Percentiles rank a stretch among this genome's conserved stretches.
Evolutionary conservation across 164 flowering plant genomes (phyloP).

Genomic region (Nymphaea colorata): DNA sequence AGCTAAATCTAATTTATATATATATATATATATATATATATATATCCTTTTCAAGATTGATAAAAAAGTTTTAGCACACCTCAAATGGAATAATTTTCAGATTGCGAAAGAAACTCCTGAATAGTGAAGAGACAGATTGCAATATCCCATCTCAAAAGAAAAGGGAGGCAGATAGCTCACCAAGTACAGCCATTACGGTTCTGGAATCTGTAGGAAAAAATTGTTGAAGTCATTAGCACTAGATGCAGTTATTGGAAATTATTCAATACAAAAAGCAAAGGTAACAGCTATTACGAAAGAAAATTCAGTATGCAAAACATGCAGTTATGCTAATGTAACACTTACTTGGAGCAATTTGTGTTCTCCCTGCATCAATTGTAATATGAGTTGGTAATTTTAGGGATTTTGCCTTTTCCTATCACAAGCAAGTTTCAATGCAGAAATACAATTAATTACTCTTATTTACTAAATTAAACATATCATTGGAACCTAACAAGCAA

Average conservation of each 20-base stretch:
- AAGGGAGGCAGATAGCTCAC: conserved; percentile 26
- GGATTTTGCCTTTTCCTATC: conserved; percentile 80
- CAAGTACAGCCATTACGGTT: conserved; percentile 97
- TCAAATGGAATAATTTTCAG: too few relatives aligned
- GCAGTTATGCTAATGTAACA: not conserved
- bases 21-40: too few relatives aligned
- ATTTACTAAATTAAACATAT: too few relatives aligned
- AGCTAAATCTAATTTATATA: too few relatives aligned
- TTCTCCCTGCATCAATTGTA: conserved; percentile 96
- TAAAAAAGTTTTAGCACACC: too few relatives aligned
- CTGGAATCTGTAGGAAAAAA: conserved; percentile 57
- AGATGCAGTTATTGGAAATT: not conserved
- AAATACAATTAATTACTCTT: not conserved
- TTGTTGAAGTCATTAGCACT: not conserved
- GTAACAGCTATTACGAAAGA: not conserved
- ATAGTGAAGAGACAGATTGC: too few relatives aligned
- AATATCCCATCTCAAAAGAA: too few relatives aligned
- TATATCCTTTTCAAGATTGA: too few relatives aligned
- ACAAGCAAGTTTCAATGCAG: not conserved
- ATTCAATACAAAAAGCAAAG: too few relatives aligned
- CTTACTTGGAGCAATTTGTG: conserved; percentile 97
- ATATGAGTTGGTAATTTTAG: conserved; percentile 78
- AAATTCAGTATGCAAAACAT: not conserved
- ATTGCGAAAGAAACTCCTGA: too few relatives aligned
- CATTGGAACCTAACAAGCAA: too few relatives aligned